These are phyloP conservation scores for Carex scoparia DNA, from an alignment of 176 grass and related monocot species.

Conservation along the genomic window DNA sequence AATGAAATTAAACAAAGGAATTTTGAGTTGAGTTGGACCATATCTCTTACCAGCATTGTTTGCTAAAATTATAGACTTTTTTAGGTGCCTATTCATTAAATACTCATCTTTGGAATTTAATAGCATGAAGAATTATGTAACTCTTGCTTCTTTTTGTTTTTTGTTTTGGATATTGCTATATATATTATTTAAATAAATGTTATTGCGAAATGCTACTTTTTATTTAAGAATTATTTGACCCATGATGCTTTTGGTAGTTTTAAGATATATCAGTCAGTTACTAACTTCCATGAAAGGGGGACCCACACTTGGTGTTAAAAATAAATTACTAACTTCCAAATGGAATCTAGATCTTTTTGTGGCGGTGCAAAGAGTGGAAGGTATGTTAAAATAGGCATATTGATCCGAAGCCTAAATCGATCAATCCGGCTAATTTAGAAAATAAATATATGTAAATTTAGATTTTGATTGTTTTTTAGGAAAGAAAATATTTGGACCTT, in stretches of 20 bases:
- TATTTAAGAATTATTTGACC: background rate
- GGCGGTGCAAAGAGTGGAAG: too few relatives aligned
- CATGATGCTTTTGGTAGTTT: background rate
- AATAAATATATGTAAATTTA: too few relatives aligned
- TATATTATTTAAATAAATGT: background rate
- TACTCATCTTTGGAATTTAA: background rate
- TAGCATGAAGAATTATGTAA: background rate
- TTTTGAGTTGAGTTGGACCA: conserved; percentile 3
- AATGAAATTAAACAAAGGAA: background rate
- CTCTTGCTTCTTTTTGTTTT: background rate
- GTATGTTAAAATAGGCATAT: background rate
- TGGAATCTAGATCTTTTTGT: background rate
- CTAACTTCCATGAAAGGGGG: background rate
- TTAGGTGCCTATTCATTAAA: background rate
- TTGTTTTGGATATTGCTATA: background rate
- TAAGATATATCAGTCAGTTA: background rate
- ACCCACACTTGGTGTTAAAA: too few relatives aligned
- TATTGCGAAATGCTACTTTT: background rate
- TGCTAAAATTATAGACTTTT: background rate
- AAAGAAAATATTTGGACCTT: too few relatives aligned
- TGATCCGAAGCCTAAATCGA: too few relatives aligned
- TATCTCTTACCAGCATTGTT: background rate
- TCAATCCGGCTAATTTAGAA: too few relatives aligned
- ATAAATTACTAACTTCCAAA: background rate
- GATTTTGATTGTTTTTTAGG: too few relatives aligned